Percentiles rank a stretch among this genome's conserved stretches.
Evolutionary conservation across 768 basidiomycete species (phyloP).

Genomic region (Gautieria morchelliformis): DNA sequence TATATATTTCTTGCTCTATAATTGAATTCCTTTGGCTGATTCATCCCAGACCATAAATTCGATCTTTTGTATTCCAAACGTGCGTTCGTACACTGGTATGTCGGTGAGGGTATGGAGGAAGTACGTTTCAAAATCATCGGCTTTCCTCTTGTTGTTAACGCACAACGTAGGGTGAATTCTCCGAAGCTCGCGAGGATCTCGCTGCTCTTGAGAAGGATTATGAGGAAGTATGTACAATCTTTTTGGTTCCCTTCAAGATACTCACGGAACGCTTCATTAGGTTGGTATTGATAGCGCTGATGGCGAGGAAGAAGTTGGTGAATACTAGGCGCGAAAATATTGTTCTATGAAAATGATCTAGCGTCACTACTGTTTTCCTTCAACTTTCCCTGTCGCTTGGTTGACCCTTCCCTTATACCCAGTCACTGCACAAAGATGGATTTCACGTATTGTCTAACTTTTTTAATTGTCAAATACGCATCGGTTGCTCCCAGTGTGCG

Average conservation of each 20-base stretch:
- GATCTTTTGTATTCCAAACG: constrained; percentile 96
- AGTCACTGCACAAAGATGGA: not conserved
- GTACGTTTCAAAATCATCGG: constrained; percentile 16
- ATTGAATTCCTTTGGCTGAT: constrained; percentile 6
- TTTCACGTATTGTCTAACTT: no score
- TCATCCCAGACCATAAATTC: constrained; percentile 82
- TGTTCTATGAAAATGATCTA: not conserved
- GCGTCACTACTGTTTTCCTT: not conserved
- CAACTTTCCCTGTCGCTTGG: not conserved
- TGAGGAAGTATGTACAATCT: constrained; percentile 47
- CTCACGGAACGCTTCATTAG: constrained; percentile 12
- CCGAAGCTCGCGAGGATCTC: constrained; percentile 95
- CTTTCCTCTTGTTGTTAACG: not conserved
- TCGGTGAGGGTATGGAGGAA: constrained; percentile 99
- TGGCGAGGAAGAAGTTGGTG: constrained; percentile 16
- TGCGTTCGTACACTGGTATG: constrained; percentile 90
- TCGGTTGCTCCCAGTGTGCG: no score
- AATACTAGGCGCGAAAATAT: constrained; percentile 6
- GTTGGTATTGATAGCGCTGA: constrained; percentile 14
- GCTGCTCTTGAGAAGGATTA: constrained; percentile 96
- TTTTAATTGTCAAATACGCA: no score
- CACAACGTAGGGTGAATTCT: constrained; percentile 77
- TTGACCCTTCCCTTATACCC: not conserved
- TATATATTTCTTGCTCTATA: constrained; percentile 19
- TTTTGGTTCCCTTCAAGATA: not conserved